Conservation (phyloP, 495 filamentous ascomycete genomes). For the Alectoria sarmentosa region DNA sequence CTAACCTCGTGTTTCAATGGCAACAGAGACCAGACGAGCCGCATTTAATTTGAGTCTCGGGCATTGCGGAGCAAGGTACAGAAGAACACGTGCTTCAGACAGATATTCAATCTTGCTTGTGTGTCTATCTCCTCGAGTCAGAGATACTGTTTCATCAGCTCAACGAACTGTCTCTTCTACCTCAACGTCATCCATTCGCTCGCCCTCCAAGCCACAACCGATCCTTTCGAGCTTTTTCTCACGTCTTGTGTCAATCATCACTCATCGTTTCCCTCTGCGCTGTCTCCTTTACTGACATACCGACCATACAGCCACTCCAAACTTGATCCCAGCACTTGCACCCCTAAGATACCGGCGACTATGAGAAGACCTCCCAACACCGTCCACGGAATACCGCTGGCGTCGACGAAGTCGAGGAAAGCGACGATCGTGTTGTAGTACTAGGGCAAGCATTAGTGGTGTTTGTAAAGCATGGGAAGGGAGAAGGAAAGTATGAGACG, state of each 20-base stretch:
- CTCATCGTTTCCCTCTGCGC: not conserved
- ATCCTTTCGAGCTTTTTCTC: not conserved
- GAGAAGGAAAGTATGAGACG: not conserved
- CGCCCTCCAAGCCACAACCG: not conserved
- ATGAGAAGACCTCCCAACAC: not conserved
- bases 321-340: not conserved
- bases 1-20: too few species aligned
- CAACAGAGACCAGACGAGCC: too few species aligned
- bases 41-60: not conserved
- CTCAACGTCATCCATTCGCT: not conserved
- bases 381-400: not conserved
- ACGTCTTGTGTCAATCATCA: not conserved
- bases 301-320: not conserved
- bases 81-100: not conserved
- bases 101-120: not conserved
- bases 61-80: not conserved
- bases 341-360: not conserved
- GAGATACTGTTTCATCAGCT: not conserved
- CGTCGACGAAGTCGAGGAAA: not conserved
- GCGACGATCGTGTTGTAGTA: not conserved
- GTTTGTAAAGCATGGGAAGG: not conserved
- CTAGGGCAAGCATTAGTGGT: not conserved
- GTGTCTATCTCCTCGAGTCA: not conserved
- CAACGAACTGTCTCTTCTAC: not conserved
- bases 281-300: not conserved